phyloP scores from a whole-genome alignment of 352 stramenopile genomes.

The Plasmopara muralis region DNA sequence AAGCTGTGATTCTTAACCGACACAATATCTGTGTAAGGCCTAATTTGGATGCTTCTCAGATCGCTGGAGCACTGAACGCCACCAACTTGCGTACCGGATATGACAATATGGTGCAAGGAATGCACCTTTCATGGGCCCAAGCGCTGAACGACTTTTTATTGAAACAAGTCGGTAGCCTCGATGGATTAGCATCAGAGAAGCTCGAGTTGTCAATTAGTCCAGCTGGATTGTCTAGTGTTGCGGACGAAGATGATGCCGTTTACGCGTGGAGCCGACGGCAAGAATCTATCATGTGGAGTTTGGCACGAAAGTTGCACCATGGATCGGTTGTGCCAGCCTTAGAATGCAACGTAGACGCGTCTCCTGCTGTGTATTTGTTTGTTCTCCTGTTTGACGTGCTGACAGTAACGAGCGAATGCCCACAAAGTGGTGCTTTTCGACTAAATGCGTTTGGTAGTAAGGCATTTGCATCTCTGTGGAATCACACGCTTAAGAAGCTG shows the following conservation, averaged over 20 bases:
- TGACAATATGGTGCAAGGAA: constrained; percentile 21
- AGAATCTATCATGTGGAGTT: constrained; percentile 21
- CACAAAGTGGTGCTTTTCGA: constrained; percentile 29
- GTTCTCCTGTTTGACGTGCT: constrained; percentile 45
- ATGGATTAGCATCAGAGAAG: constrained; percentile 6
- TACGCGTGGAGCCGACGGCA: constrained; percentile 26
- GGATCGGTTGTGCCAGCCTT: constrained; percentile 18
- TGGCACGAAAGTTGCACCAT: constrained; percentile 20
- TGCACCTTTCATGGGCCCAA: constrained; percentile 30
- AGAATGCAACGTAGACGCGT: constrained; percentile 18
- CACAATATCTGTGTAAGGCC: constrained; percentile 11
- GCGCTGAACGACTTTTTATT: constrained; percentile 15
- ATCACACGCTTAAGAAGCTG: constrained; percentile 37
- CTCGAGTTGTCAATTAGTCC: constrained; percentile 23
- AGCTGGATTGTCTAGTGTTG: constrained; percentile 13
- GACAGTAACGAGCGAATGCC: constrained; percentile 11
- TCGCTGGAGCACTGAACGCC: constrained; percentile 9
- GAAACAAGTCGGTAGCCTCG: constrained; percentile 8
- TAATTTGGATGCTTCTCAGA: not conserved
- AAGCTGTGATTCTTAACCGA: constrained; percentile 33
- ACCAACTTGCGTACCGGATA: constrained; percentile 18
- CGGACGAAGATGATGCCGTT: constrained; percentile 22
- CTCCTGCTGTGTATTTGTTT: constrained; percentile 48
- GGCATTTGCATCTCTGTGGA: constrained; percentile 39
- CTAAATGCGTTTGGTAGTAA: constrained; percentile 41